phyloP scores from a whole-genome alignment of 2,329 filamentous ascomycete species.

The Neonectria faginata region DNA sequence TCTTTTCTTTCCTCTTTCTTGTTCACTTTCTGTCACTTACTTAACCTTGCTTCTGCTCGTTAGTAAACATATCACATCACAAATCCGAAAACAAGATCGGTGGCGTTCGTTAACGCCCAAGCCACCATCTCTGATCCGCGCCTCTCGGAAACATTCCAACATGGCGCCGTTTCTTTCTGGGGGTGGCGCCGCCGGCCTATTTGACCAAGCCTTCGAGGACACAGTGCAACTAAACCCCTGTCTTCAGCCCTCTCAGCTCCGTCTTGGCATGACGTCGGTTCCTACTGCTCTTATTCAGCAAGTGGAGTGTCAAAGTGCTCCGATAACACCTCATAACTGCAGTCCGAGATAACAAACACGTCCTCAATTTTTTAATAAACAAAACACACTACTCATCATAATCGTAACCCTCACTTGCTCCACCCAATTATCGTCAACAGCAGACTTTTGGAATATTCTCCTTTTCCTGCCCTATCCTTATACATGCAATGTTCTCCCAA shows the following conservation, averaged over 20 bases:
- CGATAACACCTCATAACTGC: not conserved
- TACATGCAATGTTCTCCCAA: conserved; percentile 19
- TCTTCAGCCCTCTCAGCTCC: conserved; percentile 14
- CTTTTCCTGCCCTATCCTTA: conserved; percentile 20
- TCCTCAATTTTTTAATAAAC: not conserved
- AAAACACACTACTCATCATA: not conserved
- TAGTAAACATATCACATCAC: not conserved
- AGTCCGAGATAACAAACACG: not conserved
- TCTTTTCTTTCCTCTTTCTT: not conserved
- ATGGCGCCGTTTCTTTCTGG: not conserved
- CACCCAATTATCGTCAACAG: not conserved
- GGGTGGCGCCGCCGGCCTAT: not conserved
- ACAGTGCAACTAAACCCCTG: not conserved
- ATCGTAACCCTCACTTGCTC: not conserved
- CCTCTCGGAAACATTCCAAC: not conserved
- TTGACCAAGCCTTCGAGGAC: not conserved
- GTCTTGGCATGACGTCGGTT: conserved; percentile 12
- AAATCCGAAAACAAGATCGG: not conserved
- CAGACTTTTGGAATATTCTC: not conserved
- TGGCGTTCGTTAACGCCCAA: not conserved
- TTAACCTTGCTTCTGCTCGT: no score
- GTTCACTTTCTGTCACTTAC: no score
- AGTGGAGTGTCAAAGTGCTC: not conserved
- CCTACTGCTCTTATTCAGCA: not conserved
- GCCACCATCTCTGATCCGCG: not conserved